A percentile compares a stretch with the other conserved stretches of the same genome.
phyloP scores from a whole-genome alignment of 2,329 filamentous ascomycete genomes.

The Berkeleyomyces basicola region DNA sequence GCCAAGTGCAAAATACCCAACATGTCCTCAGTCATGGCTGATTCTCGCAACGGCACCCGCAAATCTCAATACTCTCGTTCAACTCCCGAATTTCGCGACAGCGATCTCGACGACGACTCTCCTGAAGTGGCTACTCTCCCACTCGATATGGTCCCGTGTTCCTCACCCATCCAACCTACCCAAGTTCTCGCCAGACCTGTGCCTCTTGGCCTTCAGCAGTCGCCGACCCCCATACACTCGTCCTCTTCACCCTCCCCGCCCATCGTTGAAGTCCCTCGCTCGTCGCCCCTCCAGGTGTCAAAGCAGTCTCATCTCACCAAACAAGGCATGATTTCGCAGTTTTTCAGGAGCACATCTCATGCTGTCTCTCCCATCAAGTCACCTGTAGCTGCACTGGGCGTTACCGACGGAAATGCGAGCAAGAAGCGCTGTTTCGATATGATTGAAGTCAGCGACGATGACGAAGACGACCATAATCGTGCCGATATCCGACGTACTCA shows the following conservation, averaged over 20 bases:
- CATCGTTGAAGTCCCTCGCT: slow-evolving; percentile 68
- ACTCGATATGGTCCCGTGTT: slow-evolving; percentile 26
- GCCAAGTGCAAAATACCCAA: neutral
- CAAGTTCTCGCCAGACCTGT: slow-evolving; percentile 24
- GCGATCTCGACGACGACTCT: slow-evolving; percentile 15
- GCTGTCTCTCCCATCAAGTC: neutral
- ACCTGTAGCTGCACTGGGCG: neutral
- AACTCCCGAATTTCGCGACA: slow-evolving; percentile 2
- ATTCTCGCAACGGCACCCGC: neutral
- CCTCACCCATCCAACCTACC: slow-evolving; percentile 28
- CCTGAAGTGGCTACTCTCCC: slow-evolving; percentile 18
- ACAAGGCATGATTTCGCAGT: slow-evolving; percentile 24
- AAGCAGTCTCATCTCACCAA: slow-evolving; percentile 13
- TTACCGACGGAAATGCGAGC: neutral
- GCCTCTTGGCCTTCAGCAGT: neutral
- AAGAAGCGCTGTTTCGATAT: slow-evolving; percentile 14
- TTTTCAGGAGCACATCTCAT: slow-evolving; percentile 14
- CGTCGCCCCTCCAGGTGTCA: slow-evolving; percentile 44
- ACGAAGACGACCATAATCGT: slow-evolving; percentile 40
- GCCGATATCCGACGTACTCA: slow-evolving; percentile 47
- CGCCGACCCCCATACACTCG: slow-evolving; percentile 19
- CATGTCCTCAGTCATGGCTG: neutral
- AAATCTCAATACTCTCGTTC: neutral
- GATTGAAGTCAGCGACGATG: slow-evolving; percentile 28
- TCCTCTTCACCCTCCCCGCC: slow-evolving; percentile 27